Conservation (phyloP, 2,329 filamentous ascomycete species). For the Diaporthe humulicola region DNA sequence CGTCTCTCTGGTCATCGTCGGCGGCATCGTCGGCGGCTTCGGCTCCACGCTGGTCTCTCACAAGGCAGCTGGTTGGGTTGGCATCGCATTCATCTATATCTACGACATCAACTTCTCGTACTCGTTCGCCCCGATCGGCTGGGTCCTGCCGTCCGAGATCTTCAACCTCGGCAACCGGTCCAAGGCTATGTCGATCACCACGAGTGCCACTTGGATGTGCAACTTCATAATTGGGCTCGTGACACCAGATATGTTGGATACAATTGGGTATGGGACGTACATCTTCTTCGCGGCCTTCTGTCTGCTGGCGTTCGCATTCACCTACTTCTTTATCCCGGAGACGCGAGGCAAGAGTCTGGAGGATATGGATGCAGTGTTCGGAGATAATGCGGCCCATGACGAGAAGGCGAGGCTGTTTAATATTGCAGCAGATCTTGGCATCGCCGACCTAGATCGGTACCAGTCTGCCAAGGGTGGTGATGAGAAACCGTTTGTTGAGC, state of each 20-base stretch:
- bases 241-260: conserved; percentile 67
- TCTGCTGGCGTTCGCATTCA: conserved; percentile 60
- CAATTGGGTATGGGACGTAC: conserved; percentile 61
- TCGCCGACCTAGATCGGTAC: conserved; percentile 12
- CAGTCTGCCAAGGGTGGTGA: conserved; percentile 13
- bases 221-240: conserved; percentile 69
- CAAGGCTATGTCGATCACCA: conserved; percentile 69
- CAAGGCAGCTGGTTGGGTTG: conserved; percentile 67
- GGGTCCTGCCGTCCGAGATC: conserved; percentile 68
- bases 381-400: conserved; percentile 46
- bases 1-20: conserved; percentile 68
- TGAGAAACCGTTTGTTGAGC: conserved; percentile 11
- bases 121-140: conserved; percentile 60
- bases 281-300: conserved; percentile 69
- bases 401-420: conserved; percentile 43
- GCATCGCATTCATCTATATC: conserved; percentile 69
- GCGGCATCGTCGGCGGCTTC: conserved; percentile 64
- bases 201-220: conserved; percentile 68
- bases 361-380: conserved; percentile 60
- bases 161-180: conserved; percentile 67
- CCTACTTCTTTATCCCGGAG: conserved; percentile 64
- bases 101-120: conserved; percentile 60
- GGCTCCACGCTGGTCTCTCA: conserved; percentile 54
- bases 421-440: conserved; percentile 33
- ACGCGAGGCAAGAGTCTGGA: conserved; percentile 62